Evolutionary conservation across 2,329 filamentous ascomycete genomes (phyloP), one percentile per base, ranked within the genome.

Genomic region (Hymenoscyphus fructigenus): DNA sequence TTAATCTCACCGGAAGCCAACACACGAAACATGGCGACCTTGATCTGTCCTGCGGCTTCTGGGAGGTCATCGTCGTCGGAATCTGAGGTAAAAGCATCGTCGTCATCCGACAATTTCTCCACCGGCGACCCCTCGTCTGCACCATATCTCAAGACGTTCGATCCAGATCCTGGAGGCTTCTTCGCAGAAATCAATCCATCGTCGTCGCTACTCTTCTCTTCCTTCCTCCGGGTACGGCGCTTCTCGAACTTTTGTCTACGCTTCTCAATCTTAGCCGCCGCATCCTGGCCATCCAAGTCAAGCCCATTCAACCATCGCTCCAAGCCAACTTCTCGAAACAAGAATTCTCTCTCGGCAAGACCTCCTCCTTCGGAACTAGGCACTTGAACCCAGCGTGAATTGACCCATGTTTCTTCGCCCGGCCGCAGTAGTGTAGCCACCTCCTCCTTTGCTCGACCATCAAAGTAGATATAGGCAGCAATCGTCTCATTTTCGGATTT

Each of bases 401-500:
- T 99, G 28, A 99, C 96, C 95, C 95, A 99, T 1, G 95, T 99
- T 79, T 99, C 95, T 76, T 98, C 95, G 28, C 95, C 94, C 14
- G 93, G 90, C 63, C 95, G 85, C 61, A 99, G 82, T 64, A 99
- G 82, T 14, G 95, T 99, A 61, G 95, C 95, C 2, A 99, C 96
- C 79, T 99, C 95, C 77, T 99, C 95, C 78, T 99, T 99, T 66
- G 87, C 86, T 68, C 95, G 85, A 20, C 95, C 95, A 78, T 99
- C 95, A 75, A 99, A 99, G 80, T 99, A 99, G 72, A 99, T 98
- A 78, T 99, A 99, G 44, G 94, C 95, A 36, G 95, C 95, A 72
- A 99, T 94, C 15, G 95, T 99, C 80, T 99, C 95, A 78, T 97
- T 97, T 64, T 92, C 90, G 36, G 92, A 96, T 67, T 91, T 89